Evolutionary conservation across 495 filamentous ascomycete genomes (phyloP).

Genomic region (Hypoxylon rickii): DNA sequence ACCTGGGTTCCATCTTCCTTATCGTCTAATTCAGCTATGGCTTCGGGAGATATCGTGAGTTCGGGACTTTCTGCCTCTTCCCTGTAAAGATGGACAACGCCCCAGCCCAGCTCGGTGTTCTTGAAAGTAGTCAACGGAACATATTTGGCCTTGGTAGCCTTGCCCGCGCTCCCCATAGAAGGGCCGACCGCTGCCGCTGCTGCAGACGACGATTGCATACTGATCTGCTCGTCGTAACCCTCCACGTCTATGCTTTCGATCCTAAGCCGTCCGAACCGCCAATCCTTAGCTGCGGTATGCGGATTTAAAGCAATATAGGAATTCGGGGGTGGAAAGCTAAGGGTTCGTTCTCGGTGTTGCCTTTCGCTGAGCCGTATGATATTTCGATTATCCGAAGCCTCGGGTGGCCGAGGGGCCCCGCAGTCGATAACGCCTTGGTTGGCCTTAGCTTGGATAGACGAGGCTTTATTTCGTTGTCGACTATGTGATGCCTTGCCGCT

Average conservation of each 20-base stretch:
- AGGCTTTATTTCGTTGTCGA: conserved; percentile 3
- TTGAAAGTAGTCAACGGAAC: conserved; percentile 69
- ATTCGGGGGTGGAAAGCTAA: conserved; percentile 39
- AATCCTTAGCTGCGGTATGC: conserved; percentile 47
- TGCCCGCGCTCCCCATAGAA: conserved; percentile 48
- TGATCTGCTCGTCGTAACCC: conserved; percentile 2
- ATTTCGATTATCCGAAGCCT: conserved; percentile 35
- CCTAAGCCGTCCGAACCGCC: conserved; percentile 51
- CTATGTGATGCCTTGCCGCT: conserved; percentile 4
- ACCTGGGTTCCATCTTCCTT: conserved; percentile 49
- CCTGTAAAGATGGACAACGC: conserved; percentile 90
- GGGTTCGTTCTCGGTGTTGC: conserved; percentile 37
- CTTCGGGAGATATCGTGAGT: conserved; percentile 33
- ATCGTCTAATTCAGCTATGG: conserved; percentile 36
- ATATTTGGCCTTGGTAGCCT: conserved; percentile 72
- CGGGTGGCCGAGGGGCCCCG: conserved; percentile 42
- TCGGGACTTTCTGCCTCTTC: conserved; percentile 77
- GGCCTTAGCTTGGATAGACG: background rate
- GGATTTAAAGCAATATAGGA: conserved; percentile 44
- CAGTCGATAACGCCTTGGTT: conserved; percentile 48
- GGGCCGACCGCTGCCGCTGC: conserved; percentile 50
- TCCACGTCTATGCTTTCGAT: conserved; percentile 50
- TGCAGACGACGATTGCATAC: conserved; percentile 32
- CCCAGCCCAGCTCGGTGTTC: conserved; percentile 85
- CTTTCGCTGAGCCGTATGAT: conserved; percentile 37